Evolutionary conservation across 2,329 filamentous ascomycete genomes (phyloP), one percentile per base, ranked within the genome.

Genomic region (Hypocrella siamensis): DNA sequence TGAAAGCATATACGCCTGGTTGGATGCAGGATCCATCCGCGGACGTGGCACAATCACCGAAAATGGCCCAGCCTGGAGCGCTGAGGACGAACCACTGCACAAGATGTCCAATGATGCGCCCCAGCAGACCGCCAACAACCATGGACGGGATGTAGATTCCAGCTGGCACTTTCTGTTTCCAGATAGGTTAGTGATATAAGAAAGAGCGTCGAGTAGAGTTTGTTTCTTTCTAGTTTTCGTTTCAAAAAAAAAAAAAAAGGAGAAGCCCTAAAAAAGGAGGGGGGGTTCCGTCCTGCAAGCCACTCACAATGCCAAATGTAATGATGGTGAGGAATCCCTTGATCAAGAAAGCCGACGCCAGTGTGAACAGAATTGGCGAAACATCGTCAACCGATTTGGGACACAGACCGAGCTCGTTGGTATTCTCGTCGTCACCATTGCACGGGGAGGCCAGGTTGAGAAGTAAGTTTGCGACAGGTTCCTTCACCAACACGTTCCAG

Each of bases 71-170:
- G 33, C 75, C 57, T 0, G 84, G 80, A 46, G 76, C 80, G 19
- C 67, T 68, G 35, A 92, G 63, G 5, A 88, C 84, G 32, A 82
- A 55, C 56, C 80, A 85, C 50, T 96, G 88, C 1, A 86, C 75
- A 6, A 76, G 53, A 51, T 96, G 90, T 2, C 90, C 90, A 10
- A 93, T 71, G 28, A 90, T 75, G 6, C 88, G 76, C 19, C 88
- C 88, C 61, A 93, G 77, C 14, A 98, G 61, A 46, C 90, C 90
- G 40, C 90, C 90, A 14, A 96, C 84, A 18, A 96, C 90, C 90
- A 98, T 98, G 44, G 88, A 94, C 3, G 90, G 90, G 2, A 98
- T 86, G 45, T 98, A 98, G 43, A 98, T 94, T 40, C 90, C 90
- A 1, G 88, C 85, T 8, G 90, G 90, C 1, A 96, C 76, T 65